phyloP scores from a whole-genome alignment of 495 filamentous ascomycete genomes.

The Penicillium ucsense region DNA sequence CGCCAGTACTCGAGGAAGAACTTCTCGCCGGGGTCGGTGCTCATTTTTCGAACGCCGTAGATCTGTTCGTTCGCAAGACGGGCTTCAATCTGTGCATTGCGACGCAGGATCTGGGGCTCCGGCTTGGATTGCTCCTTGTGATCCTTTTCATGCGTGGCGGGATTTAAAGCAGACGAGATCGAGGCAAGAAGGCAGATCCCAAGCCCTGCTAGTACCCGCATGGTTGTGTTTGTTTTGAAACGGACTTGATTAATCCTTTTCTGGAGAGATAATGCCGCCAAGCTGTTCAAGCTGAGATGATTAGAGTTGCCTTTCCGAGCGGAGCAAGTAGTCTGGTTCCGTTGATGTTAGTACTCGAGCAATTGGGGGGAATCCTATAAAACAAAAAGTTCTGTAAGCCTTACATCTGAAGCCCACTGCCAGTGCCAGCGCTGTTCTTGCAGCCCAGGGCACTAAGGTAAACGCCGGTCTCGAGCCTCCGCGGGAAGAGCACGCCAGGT shows the following conservation, averaged over 20 bases:
- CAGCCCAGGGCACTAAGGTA: too few species aligned
- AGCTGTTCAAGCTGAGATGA: background rate
- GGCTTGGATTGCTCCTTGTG: background rate
- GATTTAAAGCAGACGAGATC: background rate
- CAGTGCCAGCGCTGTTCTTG: too few species aligned
- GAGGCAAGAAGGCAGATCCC: background rate
- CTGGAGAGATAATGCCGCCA: background rate
- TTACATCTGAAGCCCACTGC: too few species aligned
- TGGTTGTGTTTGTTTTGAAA: background rate
- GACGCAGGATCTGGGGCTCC: constrained; percentile 6
- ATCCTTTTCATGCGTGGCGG: too few species aligned
- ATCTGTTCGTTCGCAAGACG: constrained; percentile 10
- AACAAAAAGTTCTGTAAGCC: too few species aligned
- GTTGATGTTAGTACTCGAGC: too few species aligned
- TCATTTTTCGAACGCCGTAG: constrained; percentile 63
- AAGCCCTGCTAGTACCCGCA: background rate
- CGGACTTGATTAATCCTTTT: background rate
- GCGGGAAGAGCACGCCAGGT: background rate
- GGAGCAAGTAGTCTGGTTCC: too few species aligned
- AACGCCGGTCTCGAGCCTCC: background rate
- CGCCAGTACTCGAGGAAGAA: constrained; percentile 61
- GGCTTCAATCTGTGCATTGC: constrained; percentile 15
- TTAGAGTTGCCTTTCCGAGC: background rate
- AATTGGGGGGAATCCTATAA: too few species aligned
- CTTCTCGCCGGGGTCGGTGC: constrained; percentile 71